Evolutionary conservation across 768 basidiomycete species (phyloP).

Genomic region (Hygrocybe coccinea): DNA sequence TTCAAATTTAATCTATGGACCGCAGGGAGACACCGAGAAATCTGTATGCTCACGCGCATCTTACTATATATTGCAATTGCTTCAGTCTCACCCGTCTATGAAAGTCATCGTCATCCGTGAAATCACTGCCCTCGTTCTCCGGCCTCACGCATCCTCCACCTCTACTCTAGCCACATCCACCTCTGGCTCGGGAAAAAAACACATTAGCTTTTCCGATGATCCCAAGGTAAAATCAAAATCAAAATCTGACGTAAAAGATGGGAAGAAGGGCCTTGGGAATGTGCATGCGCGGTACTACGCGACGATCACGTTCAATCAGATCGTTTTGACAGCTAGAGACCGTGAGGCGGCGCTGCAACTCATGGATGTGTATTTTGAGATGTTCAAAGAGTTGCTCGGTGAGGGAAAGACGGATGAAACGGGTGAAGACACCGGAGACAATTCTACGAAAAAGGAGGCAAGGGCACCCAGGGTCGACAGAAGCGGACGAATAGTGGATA

Average conservation of each 20-base stretch:
- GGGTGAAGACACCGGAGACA: conserved; percentile 29
- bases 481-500: conserved; percentile 20
- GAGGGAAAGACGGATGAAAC: conserved; percentile 39
- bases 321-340: conserved; percentile 67
- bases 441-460: conserved; percentile 35
- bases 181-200: conserved; percentile 36
- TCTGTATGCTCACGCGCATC: conserved; percentile 86
- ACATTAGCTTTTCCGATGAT: conserved; percentile 51
- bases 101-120: conserved; percentile 86
- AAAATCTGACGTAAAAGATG: conserved; percentile 21
- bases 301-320: conserved; percentile 91
- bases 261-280: conserved; percentile 45
- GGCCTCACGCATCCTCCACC: conserved; percentile 41
- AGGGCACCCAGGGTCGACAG: conserved; percentile 28
- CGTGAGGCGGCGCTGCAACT: conserved; percentile 69
- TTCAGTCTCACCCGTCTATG: conserved; percentile 92
- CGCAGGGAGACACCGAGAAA: conserved; percentile 86
- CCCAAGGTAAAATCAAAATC: conserved; percentile 28
- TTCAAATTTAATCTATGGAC: background rate
- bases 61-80: conserved; percentile 80
- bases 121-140: conserved; percentile 72
- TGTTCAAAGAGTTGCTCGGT: conserved; percentile 85
- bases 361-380: conserved; percentile 89
- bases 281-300: conserved; percentile 87
- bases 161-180: conserved; percentile 32